A percentile compares a stretch with the other conserved stretches of the same genome.
Conservation (phyloP, 805 yeast species). For the Trichomonascus vanleenenianus region DNA sequence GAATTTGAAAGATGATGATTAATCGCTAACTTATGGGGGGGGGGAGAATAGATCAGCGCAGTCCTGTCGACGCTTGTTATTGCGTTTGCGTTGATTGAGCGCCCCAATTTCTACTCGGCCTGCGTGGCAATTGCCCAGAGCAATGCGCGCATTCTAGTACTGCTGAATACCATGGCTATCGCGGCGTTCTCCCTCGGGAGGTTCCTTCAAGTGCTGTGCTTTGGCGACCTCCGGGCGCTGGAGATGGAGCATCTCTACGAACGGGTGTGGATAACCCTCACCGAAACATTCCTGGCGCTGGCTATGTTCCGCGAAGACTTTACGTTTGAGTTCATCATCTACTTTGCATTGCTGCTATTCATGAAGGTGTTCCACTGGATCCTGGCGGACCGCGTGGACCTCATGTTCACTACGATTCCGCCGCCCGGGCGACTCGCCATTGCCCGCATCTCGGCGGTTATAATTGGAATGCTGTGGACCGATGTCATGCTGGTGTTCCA, state of each 20-base stretch:
- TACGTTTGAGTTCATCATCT: conserved; percentile 37
- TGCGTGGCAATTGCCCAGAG: conserved; percentile 47
- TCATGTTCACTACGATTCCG: conserved; percentile 38
- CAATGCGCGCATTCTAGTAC: conserved; percentile 38
- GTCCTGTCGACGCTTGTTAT: conserved; percentile 31
- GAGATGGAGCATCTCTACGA: conserved; percentile 72
- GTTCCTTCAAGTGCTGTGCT: conserved; percentile 27
- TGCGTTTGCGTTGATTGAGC: conserved; percentile 31
- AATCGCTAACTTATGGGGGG: not conserved
- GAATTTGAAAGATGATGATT: not conserved
- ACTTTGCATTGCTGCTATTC: conserved; percentile 37
- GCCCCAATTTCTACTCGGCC: conserved; percentile 44
- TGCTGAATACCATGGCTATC: conserved; percentile 23
- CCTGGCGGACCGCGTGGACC: conserved; percentile 44
- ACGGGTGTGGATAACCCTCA: conserved; percentile 54
- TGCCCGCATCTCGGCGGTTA: conserved; percentile 39
- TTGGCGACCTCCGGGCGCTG: conserved; percentile 66
- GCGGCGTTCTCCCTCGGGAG: conserved; percentile 12
- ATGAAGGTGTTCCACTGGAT: conserved; percentile 75
- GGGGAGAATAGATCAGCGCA: conserved; percentile 11
- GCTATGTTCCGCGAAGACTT: conserved; percentile 45
- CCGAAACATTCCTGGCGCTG: conserved; percentile 48
- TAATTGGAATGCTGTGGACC: conserved; percentile 36
- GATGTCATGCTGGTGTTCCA: conserved; percentile 48
- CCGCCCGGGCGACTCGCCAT: conserved; percentile 27